phyloP scores from a whole-genome alignment of 148 eudicot genomes.

The Tetragonia tetragonoides region DNA sequence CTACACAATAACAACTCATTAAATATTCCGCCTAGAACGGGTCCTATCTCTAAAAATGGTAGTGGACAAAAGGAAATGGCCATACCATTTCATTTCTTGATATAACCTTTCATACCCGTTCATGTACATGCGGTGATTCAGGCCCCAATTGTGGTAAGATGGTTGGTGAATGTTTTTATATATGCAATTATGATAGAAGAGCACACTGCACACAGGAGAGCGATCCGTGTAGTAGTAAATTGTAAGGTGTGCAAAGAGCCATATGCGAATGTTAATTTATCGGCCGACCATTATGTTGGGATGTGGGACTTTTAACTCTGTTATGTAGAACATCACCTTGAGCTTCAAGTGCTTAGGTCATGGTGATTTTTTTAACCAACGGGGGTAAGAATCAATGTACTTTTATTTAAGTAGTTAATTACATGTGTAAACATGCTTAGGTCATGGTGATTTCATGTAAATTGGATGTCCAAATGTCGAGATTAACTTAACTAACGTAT shows the following conservation, averaged over 20 bases:
- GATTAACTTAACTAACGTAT: no score
- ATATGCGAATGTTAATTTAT: not conserved
- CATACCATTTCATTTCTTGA: no score
- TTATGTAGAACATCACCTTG: not conserved
- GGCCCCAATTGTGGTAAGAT: constrained; percentile 11
- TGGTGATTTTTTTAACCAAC: no score
- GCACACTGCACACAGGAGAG: not conserved
- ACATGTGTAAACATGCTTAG: no score
- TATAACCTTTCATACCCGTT: not conserved
- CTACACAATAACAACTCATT: no score
- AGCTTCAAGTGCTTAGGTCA: not conserved
- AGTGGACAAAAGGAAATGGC: no score
- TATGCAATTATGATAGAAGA: not conserved
- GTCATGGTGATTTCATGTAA: no score
- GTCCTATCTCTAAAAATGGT: no score
- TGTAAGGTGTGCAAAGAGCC: not conserved
- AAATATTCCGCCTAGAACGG: no score
- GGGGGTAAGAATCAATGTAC: no score
- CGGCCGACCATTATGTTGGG: constrained; percentile 13
- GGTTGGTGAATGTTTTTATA: not conserved
- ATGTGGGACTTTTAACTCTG: not conserved
- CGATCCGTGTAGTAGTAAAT: not conserved
- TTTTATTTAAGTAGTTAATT: no score
- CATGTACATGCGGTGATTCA: constrained; percentile 1
- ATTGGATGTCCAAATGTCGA: no score